Evolutionary conservation across 805 yeast genomes (phyloP), one percentile per base, ranked within the genome.

Genomic region (Zygoascus tannicola): DNA sequence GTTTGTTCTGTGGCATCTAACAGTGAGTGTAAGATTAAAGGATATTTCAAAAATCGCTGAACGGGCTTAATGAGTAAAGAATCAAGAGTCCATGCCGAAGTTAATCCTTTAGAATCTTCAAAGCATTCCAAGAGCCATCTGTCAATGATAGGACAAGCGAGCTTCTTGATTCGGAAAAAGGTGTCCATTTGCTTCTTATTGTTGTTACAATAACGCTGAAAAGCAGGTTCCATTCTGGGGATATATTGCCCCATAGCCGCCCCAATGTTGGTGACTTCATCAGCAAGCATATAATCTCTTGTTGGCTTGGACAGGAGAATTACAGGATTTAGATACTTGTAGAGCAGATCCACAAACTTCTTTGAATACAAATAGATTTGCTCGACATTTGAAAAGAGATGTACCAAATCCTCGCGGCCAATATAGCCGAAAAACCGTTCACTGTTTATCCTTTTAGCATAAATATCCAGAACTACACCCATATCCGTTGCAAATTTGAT

Each of bases 1-100:
- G 60, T 54, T n/a, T 62, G 46, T 1, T 56, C 49, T 1, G 66
- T 62, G 41, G 37, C 43, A 5, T 57, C 54, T 5, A 63, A 47
- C n/a, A 66, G 39, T n/a, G 62, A 49, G 19, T 50, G 50, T 28
- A 68, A 41, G 16, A 68, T 54, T 20, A 68, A 47, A 0, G 72
- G 71, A 40, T 72, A 71, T 48, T 66, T 66, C 28, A 63, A 53
- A 26, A 73, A 47, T 28, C 75, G 54, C 51, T 71, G 75, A 4
- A 73, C 62, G 0, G 77, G 77, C 46, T 65, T 67, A 38, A 63
- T 59, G 18, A 73, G 50, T 28, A 72, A 53, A 4, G 66, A 54
- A 38, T 68, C 70, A 35, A 70, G 51, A 20, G 69, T 61, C 68
- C 71, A 64, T 1, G 68, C 65, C 1, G 60, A 58, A 2, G 70